These are phyloP conservation scores for Fusarium sp. DNA, from an alignment of 2,329 filamentous ascomycete species.

Conservation along the genomic window DNA sequence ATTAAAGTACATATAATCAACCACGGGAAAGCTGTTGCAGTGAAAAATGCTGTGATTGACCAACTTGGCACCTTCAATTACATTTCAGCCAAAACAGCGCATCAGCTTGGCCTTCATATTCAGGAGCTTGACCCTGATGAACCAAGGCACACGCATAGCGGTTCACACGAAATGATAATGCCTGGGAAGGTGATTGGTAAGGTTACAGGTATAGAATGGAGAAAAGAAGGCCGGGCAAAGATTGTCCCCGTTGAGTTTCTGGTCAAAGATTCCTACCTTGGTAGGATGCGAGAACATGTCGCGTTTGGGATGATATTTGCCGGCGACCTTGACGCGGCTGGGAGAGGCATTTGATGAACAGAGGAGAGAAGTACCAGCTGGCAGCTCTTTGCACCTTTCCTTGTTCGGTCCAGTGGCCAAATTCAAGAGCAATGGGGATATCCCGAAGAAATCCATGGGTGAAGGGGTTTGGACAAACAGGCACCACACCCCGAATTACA, in stretches of 20 bases:
- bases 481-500: background rate
- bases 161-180: background rate
- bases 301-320: background rate
- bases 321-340: fast-evolving
- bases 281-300: fast-evolving
- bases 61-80: too few relatives aligned
- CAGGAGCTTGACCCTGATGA: too few relatives aligned
- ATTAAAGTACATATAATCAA: background rate
- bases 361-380: fast-evolving
- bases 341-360: fast-evolving
- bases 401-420: fast-evolving
- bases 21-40: too few relatives aligned
- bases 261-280: background rate
- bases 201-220: background rate
- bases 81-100: background rate
- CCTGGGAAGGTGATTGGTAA: background rate
- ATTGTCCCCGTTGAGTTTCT: background rate
- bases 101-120: background rate
- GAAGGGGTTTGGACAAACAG: fast-evolving
- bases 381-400: fast-evolving
- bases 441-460: fast-evolving
- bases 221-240: background rate
- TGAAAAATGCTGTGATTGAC: too few relatives aligned
- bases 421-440: fast-evolving
- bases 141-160: too few relatives aligned